These are phyloP conservation scores for Chalaropsis ovoidea DNA, from an alignment of 2,329 filamentous ascomycete species.

Conservation along the genomic window DNA sequence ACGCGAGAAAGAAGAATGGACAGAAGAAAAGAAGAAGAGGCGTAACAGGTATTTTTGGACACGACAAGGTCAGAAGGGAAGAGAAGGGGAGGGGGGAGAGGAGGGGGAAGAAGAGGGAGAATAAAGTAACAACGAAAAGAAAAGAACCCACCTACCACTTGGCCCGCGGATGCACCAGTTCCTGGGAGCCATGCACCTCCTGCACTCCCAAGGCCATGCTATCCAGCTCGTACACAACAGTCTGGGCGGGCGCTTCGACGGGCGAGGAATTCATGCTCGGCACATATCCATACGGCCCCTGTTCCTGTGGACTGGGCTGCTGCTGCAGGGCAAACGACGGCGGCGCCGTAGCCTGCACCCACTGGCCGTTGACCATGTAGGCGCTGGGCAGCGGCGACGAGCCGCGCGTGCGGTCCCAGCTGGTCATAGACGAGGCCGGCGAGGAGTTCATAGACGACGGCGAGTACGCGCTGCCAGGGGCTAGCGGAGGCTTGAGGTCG, in stretches of 20 bases:
- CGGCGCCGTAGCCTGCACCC: conserved; percentile 17
- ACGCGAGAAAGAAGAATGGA: neutral
- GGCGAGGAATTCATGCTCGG: conserved; percentile 13
- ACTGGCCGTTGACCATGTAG: conserved; percentile 19
- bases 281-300: conserved; percentile 14
- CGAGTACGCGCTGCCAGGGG: neutral
- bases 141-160: conserved; percentile 4
- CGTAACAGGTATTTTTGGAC: neutral
- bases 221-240: conserved; percentile 23
- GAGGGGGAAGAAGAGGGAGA: neutral
- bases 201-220: conserved; percentile 18
- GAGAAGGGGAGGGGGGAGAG: neutral
- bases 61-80: conserved; percentile 2
- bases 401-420: conserved; percentile 19
- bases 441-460: conserved; percentile 13
- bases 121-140: neutral
- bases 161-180: conserved; percentile 22
- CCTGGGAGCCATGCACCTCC: conserved; percentile 20
- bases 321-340: neutral
- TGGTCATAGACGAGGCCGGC: conserved; percentile 13
- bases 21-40: conserved; percentile 3
- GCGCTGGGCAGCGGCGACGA: conserved; percentile 17
- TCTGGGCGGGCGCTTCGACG: conserved; percentile 18
- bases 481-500: conserved; percentile 8
- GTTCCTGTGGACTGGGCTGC: neutral